Evolutionary conservation across 1,139 yeast species (phyloP).

Genomic region (Wickerhamomyces sp.): DNA sequence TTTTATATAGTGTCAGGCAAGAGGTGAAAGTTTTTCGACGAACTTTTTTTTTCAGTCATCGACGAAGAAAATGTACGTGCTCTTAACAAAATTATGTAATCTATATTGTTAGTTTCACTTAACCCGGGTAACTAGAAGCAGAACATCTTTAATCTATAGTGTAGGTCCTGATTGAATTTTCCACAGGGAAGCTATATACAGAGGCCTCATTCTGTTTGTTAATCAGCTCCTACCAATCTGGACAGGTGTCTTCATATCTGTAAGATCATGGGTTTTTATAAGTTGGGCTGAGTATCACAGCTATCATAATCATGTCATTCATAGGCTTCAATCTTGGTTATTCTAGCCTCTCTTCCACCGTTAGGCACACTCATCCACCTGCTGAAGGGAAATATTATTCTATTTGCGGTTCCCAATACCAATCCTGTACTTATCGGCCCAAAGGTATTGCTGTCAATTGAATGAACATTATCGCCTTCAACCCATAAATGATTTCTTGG

Average conservation of each 20-base stretch:
- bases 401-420: constrained; percentile 66
- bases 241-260: too few relatives aligned
- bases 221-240: too few relatives aligned
- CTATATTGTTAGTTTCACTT: too few relatives aligned
- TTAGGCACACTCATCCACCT: constrained; percentile 43
- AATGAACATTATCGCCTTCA: constrained; percentile 88
- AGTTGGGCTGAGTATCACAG: not conserved
- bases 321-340: constrained; percentile 11
- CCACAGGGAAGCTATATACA: not conserved
- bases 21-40: not conserved
- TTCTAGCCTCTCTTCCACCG: constrained; percentile 38
- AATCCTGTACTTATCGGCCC: constrained; percentile 83
- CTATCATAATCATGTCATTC: constrained; percentile 1
- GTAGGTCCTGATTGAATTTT: constrained; percentile 6
- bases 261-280: too few relatives aligned
- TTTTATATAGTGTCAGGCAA: not conserved
- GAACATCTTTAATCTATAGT: too few relatives aligned
- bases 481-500: constrained; percentile 90
- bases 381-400: constrained; percentile 62
- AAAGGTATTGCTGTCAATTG: constrained; percentile 76
- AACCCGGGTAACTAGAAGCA: too few relatives aligned
- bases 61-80: not conserved
- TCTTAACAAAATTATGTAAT: not conserved
- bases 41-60: not conserved
- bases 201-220: too few relatives aligned